Base-by-base conservation (phyloP, 2,329 filamentous ascomycete genomes). In the Aschersonia sp. region DNA sequence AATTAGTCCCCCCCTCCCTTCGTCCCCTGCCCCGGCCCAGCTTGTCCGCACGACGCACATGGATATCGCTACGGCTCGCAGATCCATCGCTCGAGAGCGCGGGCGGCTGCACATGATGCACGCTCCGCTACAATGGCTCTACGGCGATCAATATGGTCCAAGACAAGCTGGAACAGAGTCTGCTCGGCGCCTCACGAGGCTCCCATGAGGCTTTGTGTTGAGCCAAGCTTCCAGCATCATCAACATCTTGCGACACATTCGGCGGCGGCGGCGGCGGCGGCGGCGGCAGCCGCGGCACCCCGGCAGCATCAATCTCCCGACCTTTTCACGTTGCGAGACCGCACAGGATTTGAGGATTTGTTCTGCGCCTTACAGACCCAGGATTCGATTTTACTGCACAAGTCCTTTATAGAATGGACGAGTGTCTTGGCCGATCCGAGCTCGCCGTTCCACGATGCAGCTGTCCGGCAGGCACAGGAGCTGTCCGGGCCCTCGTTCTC, bases 401-500 rank as follows among this genome's bases (percentile, higher is more conserved):
- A 53, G 40, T 51, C 52, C 5, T 57, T 67, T 45, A 44, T 57
- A 33, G 32, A 47, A 30, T 65, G 64, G 59, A 56, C 56, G 22
- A 31, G 51, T 6, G 40, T 53, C 4, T 49, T 66, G 10, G 46
- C 43, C 22, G 48, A 59, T 14, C 3, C 46, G 8, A 42, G 53
- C 14, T 44, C 40, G 4, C 54, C 61, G 33, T 32, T 49, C 4
- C 47, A 57, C n/a, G 44, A 54, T 1, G 52, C 53, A 5, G 56
- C 63, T 12, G 55, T 62, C 6, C 51, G 59, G 6, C 58, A 66
- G 43, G 53, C 70, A 5, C 53, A 53, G 11, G 46, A 51, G 0
- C 57, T 87, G 29, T 70, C 81, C 0, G 60, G 68, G 2, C 66
- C 71, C 1, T 72, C 72, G 1, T 80, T 87, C 56, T 76, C 78